A percentile compares a stretch with the other conserved stretches of the same genome.
These are phyloP conservation scores for Jatropha curcas DNA, from an alignment of 345 rosid species.

Conservation along the genomic window DNA sequence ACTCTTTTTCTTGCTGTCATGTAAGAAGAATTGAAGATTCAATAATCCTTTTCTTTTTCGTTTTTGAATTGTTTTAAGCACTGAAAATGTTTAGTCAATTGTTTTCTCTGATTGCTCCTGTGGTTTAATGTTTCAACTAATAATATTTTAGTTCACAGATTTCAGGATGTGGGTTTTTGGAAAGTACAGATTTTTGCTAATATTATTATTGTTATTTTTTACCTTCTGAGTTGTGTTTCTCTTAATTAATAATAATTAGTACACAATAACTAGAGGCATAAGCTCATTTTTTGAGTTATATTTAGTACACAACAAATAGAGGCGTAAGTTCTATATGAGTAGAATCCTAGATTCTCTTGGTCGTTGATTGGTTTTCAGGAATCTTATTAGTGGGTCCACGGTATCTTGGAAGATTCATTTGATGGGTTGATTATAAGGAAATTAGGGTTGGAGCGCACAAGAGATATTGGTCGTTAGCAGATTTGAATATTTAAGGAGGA, in stretches of 20 bases:
- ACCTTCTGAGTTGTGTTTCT: no score
- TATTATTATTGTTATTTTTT: no score
- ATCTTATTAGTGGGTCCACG: background rate
- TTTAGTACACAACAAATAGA: no score
- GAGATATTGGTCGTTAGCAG: background rate
- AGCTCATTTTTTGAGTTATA: background rate
- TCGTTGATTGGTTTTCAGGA: background rate
- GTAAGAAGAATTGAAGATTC: background rate
- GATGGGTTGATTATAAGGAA: slow-evolving; percentile 1
- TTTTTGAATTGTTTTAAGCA: background rate
- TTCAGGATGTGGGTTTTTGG: slow-evolving; percentile 10
- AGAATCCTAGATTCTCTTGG: background rate
- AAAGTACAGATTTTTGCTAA: background rate
- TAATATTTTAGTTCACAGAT: background rate
- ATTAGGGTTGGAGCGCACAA: background rate
- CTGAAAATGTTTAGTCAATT: background rate
- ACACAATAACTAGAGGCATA: background rate
- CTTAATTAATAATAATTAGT: no score
- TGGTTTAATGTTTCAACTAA: background rate
- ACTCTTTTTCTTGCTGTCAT: background rate
- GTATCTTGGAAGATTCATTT: slow-evolving; percentile 10
- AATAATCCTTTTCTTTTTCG: background rate
- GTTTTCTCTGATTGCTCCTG: background rate
- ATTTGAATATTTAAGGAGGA: background rate
- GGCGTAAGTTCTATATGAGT: slow-evolving; percentile 2